Percentiles rank a stretch among this genome's conserved stretches.
Conservation (phyloP, 345 rosid species). For the Tarenaya hassleriana region DNA sequence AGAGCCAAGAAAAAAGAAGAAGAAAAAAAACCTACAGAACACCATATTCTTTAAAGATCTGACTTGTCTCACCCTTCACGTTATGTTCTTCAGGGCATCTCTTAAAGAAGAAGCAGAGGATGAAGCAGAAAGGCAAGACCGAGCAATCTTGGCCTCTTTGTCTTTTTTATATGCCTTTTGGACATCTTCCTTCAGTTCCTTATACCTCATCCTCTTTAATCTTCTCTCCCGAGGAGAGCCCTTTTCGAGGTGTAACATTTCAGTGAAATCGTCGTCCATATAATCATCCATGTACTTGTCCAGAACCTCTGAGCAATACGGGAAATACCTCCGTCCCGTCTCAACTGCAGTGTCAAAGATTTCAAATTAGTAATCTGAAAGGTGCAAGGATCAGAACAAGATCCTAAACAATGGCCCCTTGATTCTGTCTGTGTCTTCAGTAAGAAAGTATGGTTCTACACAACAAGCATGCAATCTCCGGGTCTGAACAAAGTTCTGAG, state of each 20-base stretch:
- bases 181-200: constrained; percentile 78
- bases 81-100: constrained; percentile 16
- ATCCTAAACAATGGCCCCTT: too few species aligned
- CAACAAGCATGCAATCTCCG: too few species aligned
- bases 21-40: too few species aligned
- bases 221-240: constrained; percentile 59
- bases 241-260: constrained; percentile 62
- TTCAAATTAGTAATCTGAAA: too few species aligned
- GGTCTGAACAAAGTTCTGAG: too few species aligned
- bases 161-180: constrained; percentile 78
- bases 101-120: constrained; percentile 53
- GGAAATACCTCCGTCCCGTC: constrained; percentile 78
- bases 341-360: constrained; percentile 47
- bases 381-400: too few species aligned
- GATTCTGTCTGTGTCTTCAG: too few species aligned
- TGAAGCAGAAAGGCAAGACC: constrained; percentile 51
- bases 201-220: constrained; percentile 57
- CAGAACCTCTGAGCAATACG: constrained; percentile 73
- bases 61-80: too few species aligned
- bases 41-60: too few species aligned
- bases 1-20: too few species aligned
- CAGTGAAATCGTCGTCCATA: constrained; percentile 81
- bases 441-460: too few species aligned
- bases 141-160: constrained; percentile 51
- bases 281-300: constrained; percentile 70